Conservation (phyloP, 176 grass and related monocot species). For the Pontederia crassipes region DNA sequence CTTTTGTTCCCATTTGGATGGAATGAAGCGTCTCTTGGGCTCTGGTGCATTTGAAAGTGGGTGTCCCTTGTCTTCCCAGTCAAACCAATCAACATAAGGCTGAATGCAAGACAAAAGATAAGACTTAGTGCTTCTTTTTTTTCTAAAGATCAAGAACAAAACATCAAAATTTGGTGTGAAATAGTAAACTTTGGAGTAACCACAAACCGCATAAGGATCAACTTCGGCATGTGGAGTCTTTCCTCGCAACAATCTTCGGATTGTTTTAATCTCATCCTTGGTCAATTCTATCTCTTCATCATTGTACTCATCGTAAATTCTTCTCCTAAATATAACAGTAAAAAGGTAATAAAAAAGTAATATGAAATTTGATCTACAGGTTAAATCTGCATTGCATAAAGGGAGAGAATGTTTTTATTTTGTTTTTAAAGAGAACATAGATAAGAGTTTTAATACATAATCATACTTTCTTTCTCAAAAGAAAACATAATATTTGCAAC, state of each 20-base stretch:
- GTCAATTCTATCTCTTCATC: constrained; percentile 85
- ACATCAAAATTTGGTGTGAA: too few species aligned
- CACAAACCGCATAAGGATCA: constrained; percentile 85
- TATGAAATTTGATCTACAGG: not conserved
- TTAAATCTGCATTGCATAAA: not conserved
- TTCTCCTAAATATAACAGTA: constrained; percentile 46
- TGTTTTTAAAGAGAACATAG: too few species aligned
- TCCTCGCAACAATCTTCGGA: constrained; percentile 70
- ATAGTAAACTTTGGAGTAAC: not conserved
- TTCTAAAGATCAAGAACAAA: too few species aligned
- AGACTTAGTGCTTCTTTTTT: not conserved
- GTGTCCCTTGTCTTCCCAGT: constrained; percentile 84
- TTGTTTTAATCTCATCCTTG: constrained; percentile 77
- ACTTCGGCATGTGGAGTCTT: constrained; percentile 75
- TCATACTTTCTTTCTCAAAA: too few species aligned
- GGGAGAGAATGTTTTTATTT: too few species aligned
- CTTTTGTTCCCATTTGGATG: constrained; percentile 96
- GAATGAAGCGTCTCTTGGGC: constrained; percentile 92
- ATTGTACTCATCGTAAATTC: constrained; percentile 81
- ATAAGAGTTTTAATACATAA: too few species aligned
- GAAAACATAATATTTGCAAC: too few species aligned
- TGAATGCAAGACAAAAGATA: constrained; percentile 9
- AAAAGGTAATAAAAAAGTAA: constrained; percentile 10
- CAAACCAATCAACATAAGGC: constrained; percentile 99
- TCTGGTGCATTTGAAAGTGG: constrained; percentile 97